Conservation (phyloP, 331 rosid genomes). For the Ulmus americana region DNA sequence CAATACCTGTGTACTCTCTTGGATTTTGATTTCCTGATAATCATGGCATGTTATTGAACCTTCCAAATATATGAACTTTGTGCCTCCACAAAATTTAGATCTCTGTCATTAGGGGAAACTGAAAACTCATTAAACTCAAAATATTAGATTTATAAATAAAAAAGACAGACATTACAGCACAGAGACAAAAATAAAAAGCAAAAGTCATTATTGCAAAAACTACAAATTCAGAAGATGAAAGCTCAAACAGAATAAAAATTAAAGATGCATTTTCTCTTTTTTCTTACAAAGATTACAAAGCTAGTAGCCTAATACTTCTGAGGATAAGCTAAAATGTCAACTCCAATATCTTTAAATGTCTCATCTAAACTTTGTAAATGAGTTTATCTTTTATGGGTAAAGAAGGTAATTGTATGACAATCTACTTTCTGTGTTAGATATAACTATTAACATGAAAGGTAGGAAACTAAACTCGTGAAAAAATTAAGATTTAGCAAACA, state of each 20-base stretch:
- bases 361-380: conserved; percentile 10
- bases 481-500: conserved; percentile 17
- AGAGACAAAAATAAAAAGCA: conserved; percentile 2
- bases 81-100: conserved; percentile 62
- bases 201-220: not conserved
- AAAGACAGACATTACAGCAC: conserved; percentile 2
- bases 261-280: not conserved
- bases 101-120: conserved; percentile 40
- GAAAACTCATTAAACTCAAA: conserved; percentile 13
- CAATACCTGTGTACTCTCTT: conserved; percentile 79
- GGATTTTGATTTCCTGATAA: conserved; percentile 92
- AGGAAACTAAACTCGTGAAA: conserved; percentile 16
- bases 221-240: not conserved
- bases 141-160: conserved; percentile 10
- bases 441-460: not conserved
- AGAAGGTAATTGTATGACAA: conserved; percentile 16
- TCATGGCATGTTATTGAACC: conserved; percentile 81
- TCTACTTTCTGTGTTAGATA: not conserved
- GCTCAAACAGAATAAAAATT: not conserved
- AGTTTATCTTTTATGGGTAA: conserved; percentile 1
- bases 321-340: conserved; percentile 7
- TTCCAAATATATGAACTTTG: conserved; percentile 59
- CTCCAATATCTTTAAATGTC: conserved; percentile 14
- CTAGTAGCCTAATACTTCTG: not conserved
- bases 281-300: not conserved